Conservation (phyloP, 2,329 filamentous ascomycete genomes). For the Colletotrichum sp. region DNA sequence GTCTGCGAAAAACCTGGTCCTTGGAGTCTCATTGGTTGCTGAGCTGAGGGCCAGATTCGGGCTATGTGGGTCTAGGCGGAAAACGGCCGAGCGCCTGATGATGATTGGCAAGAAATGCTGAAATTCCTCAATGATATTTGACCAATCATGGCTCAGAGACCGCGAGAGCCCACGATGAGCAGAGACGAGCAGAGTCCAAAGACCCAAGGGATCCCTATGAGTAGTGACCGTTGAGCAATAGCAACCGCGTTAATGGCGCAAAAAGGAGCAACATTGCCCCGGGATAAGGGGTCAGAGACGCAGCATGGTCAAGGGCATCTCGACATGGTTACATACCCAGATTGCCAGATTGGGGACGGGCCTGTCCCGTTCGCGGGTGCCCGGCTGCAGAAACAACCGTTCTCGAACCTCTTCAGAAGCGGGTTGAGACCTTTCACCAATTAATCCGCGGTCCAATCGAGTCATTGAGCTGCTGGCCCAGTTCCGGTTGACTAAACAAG, state of each 20-base stretch:
- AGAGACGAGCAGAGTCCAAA: neutral
- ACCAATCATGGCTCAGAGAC: neutral
- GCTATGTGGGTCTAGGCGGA: conserved; percentile 2
- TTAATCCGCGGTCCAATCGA: conserved; percentile 3
- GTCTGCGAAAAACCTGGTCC: conserved; percentile 32
- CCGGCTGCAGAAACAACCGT: conserved; percentile 5
- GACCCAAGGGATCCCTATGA: neutral
- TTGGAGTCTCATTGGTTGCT: conserved; percentile 33
- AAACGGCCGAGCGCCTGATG: neutral
- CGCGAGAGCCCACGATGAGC: neutral
- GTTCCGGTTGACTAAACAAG: conserved; percentile 1
- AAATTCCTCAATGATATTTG: neutral
- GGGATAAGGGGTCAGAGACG: neutral
- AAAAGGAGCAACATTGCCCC: neutral
- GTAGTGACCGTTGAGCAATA: neutral
- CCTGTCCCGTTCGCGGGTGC: conserved; percentile 1
- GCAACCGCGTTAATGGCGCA: conserved; percentile 4
- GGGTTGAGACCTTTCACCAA: neutral
- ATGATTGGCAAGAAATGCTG: conserved; percentile 21
- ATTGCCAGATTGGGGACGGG: neutral
- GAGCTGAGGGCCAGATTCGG: conserved; percentile 19
- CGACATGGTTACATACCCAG: neutral
- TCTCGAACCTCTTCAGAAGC: conserved; percentile 7
- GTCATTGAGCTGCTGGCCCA: neutral
- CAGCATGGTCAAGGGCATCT: conserved; percentile 13